Base-by-base conservation (phyloP, 768 basidiomycete genomes). In the Hydnum rufescens region DNA sequence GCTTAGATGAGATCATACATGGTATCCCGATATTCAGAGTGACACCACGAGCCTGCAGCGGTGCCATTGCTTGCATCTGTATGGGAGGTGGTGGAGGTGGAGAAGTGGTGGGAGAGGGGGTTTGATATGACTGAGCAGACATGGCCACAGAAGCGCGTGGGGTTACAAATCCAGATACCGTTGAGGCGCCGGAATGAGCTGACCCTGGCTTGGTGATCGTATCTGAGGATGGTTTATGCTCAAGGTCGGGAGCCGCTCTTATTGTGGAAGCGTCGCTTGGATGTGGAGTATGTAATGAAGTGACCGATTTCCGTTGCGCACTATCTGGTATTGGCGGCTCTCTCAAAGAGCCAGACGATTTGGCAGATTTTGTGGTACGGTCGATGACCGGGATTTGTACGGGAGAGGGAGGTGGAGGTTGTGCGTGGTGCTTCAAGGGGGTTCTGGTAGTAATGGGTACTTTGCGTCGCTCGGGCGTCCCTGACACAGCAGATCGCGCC, bases 11-110 rank as follows among this genome's bases (percentile, higher is more conserved):
- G 57, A 90, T 82, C 62, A 90, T 87, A 66, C 88, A 90, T 0
- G 88, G 85, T 31, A 90, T 90, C 5, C 87, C 87, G 26, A 89
- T 77, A 32, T 84, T 80, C 32, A 92, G 74, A 6, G 78, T 82
- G 2, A 79, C 77, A 1, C 87, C 86, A 0, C 58, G 58, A 16
- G 44, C 44, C 36, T 39, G 36, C 36, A 22, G 36, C 36, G 3
- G 46, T n/a, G n/a, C n/a, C n/a, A n/a, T n/a, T 48, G 26, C 47
- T 46, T 3, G 50, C 25, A 28, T 48, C 49, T 4, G 51, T 42
- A 6, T 50, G 39, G 19, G 42, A 30, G 6, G 29, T 52, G 18
- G 34, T 25, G 49, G 49, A 32, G 8, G 18, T 30, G 22, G 6
- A 18, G 49, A 58, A 22, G 48, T n/a, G 4, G 49, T 16, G n/a